These are phyloP conservation scores for Eucalyptus marginata DNA, from an alignment of 345 rosid species.

Conservation along the genomic window DNA sequence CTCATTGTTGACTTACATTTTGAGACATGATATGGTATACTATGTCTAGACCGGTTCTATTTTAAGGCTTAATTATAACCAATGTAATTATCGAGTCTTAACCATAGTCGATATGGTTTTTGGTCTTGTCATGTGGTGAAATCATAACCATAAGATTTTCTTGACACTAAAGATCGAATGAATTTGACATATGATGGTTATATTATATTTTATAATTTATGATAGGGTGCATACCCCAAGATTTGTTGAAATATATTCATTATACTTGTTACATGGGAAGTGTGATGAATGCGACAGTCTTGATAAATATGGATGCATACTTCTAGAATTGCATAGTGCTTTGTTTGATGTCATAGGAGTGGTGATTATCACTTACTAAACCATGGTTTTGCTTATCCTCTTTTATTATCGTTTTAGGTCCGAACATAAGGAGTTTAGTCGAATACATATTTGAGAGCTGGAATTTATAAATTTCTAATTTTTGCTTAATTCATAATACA, in stretches of 20 bases:
- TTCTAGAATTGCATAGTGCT: not conserved
- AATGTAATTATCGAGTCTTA: not conserved
- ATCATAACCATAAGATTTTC: not conserved
- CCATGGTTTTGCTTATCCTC: not conserved
- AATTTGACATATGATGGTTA: not conserved
- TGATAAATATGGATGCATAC: not conserved
- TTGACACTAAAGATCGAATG: not conserved
- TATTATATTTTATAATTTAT: too few species aligned
- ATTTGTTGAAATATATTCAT: not conserved
- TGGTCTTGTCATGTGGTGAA: not conserved
- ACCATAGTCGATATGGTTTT: not conserved
- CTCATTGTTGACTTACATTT: not conserved
- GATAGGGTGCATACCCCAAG: rapidly evolving
- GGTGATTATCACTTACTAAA: not conserved
- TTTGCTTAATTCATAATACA: not conserved
- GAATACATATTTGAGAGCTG: not conserved
- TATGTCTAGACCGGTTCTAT: not conserved
- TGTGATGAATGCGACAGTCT: not conserved
- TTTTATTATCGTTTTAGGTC: not conserved
- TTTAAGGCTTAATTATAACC: not conserved
- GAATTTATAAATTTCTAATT: not conserved
- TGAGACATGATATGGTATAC: not conserved
- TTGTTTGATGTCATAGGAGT: not conserved
- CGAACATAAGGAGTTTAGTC: not conserved
- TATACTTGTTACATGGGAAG: not conserved